These are phyloP conservation scores for Colletotrichum lentis DNA, from an alignment of 2,329 filamentous ascomycete genomes.

Conservation along the genomic window DNA sequence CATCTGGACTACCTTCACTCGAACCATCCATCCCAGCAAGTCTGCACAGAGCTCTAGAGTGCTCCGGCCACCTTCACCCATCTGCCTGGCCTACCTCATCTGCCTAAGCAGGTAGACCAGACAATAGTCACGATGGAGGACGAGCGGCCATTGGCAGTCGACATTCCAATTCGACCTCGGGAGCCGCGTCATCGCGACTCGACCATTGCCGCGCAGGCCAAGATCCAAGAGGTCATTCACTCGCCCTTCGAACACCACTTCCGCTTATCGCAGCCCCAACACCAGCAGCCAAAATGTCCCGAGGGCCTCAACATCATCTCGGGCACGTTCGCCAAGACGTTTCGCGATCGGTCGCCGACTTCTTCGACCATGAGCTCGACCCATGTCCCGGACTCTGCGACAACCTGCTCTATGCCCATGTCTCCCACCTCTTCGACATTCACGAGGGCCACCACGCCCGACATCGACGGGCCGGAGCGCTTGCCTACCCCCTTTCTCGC, in stretches of 20 bases:
- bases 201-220: slow-evolving; percentile 14
- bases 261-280: slow-evolving; percentile 18
- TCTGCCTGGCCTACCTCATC: no score
- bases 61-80: background rate
- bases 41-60: background rate
- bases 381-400: slow-evolving; percentile 51
- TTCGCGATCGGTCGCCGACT: slow-evolving; percentile 46
- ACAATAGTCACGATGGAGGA: slow-evolving; percentile 16
- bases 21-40: background rate
- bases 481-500: slow-evolving; percentile 31
- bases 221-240: slow-evolving; percentile 25
- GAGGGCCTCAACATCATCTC: slow-evolving; percentile 36
- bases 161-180: slow-evolving; percentile 35
- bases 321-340: slow-evolving; percentile 22
- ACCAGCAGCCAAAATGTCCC: slow-evolving; percentile 31
- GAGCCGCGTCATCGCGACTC: slow-evolving; percentile 34
- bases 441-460: slow-evolving; percentile 38
- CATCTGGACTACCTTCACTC: slow-evolving; percentile 20
- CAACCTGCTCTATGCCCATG: slow-evolving; percentile 46
- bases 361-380: slow-evolving; percentile 51
- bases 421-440: slow-evolving; percentile 39
- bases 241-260: slow-evolving; percentile 29
- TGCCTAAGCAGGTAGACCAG: background rate
- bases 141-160: slow-evolving; percentile 21
- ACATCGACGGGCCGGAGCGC: slow-evolving; percentile 32